A percentile compares a stretch with the other conserved stretches of the same genome.
These are phyloP conservation scores for Lycium barbarum DNA, from an alignment of 257 asterid species.

Conservation along the genomic window DNA sequence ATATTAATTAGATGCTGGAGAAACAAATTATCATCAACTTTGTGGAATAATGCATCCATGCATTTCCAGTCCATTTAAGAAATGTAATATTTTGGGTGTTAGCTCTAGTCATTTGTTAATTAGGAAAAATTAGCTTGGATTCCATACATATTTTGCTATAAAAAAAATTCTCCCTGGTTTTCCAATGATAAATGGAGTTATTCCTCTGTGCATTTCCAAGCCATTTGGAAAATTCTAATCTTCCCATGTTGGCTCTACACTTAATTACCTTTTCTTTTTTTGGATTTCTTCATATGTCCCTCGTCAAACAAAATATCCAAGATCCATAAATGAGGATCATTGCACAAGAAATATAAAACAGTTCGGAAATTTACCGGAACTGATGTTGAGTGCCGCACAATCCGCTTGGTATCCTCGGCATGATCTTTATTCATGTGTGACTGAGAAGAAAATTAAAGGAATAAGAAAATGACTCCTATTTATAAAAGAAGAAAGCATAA, in stretches of 20 bases:
- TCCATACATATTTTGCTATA: not conserved
- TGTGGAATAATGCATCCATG: not conserved
- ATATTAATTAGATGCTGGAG: conserved; percentile 5
- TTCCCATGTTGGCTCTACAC: not conserved
- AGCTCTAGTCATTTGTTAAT: conserved; percentile 25
- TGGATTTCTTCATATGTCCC: not conserved
- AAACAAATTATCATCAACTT: conserved; percentile 22
- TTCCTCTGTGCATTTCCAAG: conserved; percentile 18
- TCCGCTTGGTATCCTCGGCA: conserved; percentile 81
- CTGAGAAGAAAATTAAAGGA: conserved; percentile 48
- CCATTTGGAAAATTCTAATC: conserved; percentile 1
- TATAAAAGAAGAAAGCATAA: not conserved
- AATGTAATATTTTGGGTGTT: not conserved
- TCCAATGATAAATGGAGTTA: not conserved
- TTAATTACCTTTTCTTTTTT: not conserved
- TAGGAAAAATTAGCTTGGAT: not conserved
- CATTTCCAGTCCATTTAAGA: not conserved
- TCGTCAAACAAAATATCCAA: not conserved
- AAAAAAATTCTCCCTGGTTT: not conserved
- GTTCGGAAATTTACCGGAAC: conserved; percentile 64
- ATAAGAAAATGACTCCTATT: not conserved
- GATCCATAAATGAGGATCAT: not conserved
- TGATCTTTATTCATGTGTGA: conserved; percentile 99
- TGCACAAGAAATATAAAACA: not conserved
- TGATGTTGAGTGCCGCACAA: conserved; percentile 81